Percentiles rank a stretch among this genome's conserved stretches.
phyloP scores from a whole-genome alignment of 202 grass and related monocot species.

The Saccharum hybrid region DNA sequence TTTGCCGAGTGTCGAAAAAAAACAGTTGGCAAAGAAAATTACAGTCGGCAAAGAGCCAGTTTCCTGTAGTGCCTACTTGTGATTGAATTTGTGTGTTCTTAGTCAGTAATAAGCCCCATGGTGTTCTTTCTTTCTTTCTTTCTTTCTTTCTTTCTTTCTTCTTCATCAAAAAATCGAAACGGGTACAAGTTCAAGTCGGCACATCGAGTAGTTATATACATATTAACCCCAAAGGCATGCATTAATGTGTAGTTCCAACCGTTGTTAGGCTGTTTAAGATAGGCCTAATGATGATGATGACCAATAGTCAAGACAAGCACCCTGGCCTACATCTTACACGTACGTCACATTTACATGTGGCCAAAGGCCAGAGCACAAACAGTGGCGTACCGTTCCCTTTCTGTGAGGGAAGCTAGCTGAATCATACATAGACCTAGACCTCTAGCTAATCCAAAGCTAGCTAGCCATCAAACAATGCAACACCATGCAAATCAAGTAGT shows the following conservation, averaged over 20 bases:
- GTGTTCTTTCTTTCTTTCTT: no score
- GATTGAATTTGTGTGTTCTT: no score
- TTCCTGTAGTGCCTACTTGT: no score
- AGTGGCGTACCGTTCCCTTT: not conserved
- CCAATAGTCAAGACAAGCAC: not conserved
- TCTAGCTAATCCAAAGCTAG: not conserved
- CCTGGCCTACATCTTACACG: not conserved
- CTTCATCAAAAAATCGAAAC: no score
- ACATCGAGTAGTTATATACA: no score
- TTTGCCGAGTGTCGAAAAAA: no score
- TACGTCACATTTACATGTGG: conserved; percentile 28
- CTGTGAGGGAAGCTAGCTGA: not conserved
- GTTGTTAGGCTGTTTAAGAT: not conserved
- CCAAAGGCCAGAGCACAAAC: not conserved
- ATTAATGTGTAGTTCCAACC: not conserved
- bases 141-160: no score
- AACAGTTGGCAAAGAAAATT: no score
- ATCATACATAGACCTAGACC: no score
- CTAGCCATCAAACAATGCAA: not conserved
- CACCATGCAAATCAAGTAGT: not conserved
- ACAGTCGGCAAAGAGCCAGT: no score
- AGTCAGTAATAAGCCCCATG: no score
- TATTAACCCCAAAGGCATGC: not conserved
- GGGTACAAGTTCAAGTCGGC: no score
- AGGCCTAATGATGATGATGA: not conserved